A percentile compares a stretch with the other conserved stretches of the same genome.
These are phyloP conservation scores for Exobasidium cylindrosporum DNA, from an alignment of 1,284 basidiomycete genomes.

Conservation along the genomic window DNA sequence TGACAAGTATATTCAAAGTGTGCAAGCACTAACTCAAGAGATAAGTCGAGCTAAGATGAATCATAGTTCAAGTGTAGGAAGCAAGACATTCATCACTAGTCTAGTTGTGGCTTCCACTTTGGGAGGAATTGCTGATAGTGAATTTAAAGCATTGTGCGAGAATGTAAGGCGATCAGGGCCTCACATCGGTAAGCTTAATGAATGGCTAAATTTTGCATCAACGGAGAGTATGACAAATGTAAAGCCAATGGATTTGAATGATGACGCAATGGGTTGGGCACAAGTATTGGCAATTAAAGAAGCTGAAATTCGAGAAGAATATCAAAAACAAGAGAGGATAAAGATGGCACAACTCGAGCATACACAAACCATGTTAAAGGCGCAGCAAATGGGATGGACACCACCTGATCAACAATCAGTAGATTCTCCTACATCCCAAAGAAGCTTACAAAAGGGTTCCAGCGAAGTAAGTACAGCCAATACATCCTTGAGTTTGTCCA, in stretches of 20 bases:
- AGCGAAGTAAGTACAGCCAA: constrained; percentile 10
- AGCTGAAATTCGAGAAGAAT: constrained; percentile 31
- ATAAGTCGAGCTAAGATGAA: constrained; percentile 34
- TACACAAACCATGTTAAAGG: constrained; percentile 25
- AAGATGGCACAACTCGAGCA: constrained; percentile 18
- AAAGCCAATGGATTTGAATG: constrained; percentile 35
- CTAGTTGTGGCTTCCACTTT: constrained; percentile 38
- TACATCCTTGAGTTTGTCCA: constrained; percentile 8
- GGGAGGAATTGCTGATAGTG: constrained; percentile 46
- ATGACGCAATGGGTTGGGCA: constrained; percentile 36
- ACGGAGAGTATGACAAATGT: constrained; percentile 42
- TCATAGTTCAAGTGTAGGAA: constrained; percentile 38
- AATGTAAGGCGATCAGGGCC: constrained; percentile 36
- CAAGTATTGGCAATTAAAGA: constrained; percentile 30
- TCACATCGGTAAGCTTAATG: constrained; percentile 39
- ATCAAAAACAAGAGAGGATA: constrained; percentile 18
- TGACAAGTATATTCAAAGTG: constrained; percentile 48
- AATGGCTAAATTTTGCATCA: constrained; percentile 42
- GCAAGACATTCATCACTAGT: constrained; percentile 36
- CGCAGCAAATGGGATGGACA: constrained; percentile 39
- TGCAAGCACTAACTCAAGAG: constrained; percentile 42
- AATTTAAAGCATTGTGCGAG: constrained; percentile 49
- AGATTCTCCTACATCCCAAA: constrained; percentile 12
- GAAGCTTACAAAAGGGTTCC: background rate
- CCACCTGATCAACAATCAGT: constrained; percentile 26